phyloP scores from a whole-genome alignment of 768 basidiomycete genomes.

The Pleurotus cornucopiae region DNA sequence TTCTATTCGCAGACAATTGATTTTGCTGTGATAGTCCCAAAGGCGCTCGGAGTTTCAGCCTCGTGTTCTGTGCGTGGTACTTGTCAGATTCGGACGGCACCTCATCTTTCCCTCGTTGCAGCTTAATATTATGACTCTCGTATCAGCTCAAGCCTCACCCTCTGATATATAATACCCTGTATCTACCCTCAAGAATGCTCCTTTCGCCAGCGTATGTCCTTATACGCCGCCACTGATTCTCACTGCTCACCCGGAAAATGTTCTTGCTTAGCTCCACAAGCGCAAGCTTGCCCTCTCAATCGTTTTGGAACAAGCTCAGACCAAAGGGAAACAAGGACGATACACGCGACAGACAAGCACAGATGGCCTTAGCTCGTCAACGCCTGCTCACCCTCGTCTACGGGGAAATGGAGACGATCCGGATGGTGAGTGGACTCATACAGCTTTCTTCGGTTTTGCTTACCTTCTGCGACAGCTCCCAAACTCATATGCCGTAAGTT shows the following conservation, averaged over 20 bases:
- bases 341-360: constrained; percentile 45
- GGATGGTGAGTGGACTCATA: constrained; percentile 44
- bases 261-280: constrained; percentile 55
- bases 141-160: constrained; percentile 16
- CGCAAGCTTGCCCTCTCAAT: constrained; percentile 50
- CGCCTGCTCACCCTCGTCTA: constrained; percentile 78
- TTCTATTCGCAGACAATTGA: constrained; percentile 11
- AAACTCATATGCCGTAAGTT: constrained; percentile 55
- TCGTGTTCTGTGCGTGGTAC: constrained; percentile 56
- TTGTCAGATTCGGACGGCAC: constrained; percentile 17
- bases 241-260: constrained; percentile 24
- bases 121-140: constrained; percentile 20
- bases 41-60: constrained; percentile 30
- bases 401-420: constrained; percentile 83
- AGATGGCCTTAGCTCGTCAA: constrained; percentile 70
- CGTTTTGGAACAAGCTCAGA: constrained; percentile 68
- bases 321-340: constrained; percentile 65
- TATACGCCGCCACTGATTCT: constrained; percentile 16
- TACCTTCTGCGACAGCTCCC: constrained; percentile 49
- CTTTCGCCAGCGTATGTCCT: constrained; percentile 73
- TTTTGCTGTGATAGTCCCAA: constrained; percentile 12
- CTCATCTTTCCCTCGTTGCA: constrained; percentile 21
- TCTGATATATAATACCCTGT: constrained; percentile 8
- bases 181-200: constrained; percentile 47
- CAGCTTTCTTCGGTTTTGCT: constrained; percentile 11